These are phyloP conservation scores for Dinochytrium kinnereticum DNA, from an alignment of 371 early-diverging fungal genomes.

Conservation along the genomic window DNA sequence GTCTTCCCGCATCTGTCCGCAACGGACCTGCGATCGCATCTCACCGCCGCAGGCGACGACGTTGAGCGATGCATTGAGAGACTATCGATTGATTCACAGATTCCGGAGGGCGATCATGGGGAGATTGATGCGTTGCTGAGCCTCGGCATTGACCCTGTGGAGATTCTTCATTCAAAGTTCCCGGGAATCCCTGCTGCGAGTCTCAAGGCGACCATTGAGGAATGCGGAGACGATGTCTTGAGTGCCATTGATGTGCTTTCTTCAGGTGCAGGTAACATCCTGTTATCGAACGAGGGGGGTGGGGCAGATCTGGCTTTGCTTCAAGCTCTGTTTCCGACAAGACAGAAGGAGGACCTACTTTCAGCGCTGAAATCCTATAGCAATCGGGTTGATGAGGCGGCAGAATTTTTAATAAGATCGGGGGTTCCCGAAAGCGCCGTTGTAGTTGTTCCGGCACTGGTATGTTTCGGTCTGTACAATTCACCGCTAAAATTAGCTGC, in stretches of 20 bases:
- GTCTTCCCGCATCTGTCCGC: not conserved
- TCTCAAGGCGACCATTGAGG: not conserved
- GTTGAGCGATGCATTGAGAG: not conserved
- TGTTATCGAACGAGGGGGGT: not conserved
- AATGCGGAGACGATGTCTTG: conserved; percentile 2
- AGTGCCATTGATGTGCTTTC: conserved; percentile 11
- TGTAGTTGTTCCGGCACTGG: not conserved
- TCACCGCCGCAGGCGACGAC: not conserved
- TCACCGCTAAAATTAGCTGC: not conserved
- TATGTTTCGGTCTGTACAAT: not conserved
- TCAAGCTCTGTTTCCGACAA: not conserved
- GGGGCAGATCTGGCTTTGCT: not conserved
- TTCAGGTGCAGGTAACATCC: not conserved
- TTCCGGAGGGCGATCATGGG: not conserved
- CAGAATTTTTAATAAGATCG: not conserved
- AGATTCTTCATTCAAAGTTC: conserved; percentile 4
- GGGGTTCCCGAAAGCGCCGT: not conserved
- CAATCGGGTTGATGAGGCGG: not conserved
- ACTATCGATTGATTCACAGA: no score
- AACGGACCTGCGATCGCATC: not conserved
- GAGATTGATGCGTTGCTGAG: not conserved
- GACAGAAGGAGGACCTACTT: not conserved
- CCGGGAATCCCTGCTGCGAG: not conserved
- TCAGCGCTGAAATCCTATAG: not conserved
- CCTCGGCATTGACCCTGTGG: conserved; percentile 8